These are phyloP conservation scores for Mallotus nudiflorus DNA, from an alignment of 345 rosid genomes.

Conservation along the genomic window DNA sequence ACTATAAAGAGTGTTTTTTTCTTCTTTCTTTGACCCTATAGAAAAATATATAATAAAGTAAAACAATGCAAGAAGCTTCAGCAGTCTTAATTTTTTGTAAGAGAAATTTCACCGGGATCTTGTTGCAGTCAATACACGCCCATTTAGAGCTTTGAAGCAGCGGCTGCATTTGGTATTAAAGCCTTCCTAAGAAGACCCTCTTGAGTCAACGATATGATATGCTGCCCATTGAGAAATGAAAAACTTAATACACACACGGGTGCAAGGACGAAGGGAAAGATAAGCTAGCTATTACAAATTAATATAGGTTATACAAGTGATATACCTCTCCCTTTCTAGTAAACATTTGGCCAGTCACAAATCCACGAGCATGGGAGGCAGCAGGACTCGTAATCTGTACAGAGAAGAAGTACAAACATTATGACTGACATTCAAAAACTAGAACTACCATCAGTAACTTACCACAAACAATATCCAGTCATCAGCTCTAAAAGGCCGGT, in stretches of 20 bases:
- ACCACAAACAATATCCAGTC: conserved; percentile 92
- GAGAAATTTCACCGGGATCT: not conserved
- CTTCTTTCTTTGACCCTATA: too few species aligned
- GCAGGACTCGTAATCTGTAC: conserved; percentile 69
- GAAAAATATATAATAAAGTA: not conserved
- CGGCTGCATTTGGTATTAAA: conserved; percentile 33
- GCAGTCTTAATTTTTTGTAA: not conserved
- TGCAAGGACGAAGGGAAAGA: not conserved
- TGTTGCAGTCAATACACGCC: too few species aligned
- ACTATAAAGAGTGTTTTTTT: not conserved
- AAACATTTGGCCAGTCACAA: conserved; percentile 75
- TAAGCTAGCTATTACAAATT: too few species aligned
- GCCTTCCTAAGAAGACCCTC: conserved; percentile 74
- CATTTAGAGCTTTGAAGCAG: conserved; percentile 69
- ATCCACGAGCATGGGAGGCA: conserved; percentile 65
- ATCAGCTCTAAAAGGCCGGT: conserved; percentile 77
- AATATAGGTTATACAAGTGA: not conserved
- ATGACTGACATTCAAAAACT: not conserved
- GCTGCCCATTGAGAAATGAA: conserved; percentile 45
- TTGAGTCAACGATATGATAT: conserved; percentile 67
- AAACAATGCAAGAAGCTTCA: not conserved
- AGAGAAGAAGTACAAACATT: not conserved
- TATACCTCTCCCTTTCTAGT: conserved; percentile 80
- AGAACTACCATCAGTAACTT: conserved; percentile 21
- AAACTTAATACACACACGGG: not conserved